phyloP scores from a whole-genome alignment of 2,329 filamentous ascomycete genomes.

The Epichloe uncinata region DNA sequence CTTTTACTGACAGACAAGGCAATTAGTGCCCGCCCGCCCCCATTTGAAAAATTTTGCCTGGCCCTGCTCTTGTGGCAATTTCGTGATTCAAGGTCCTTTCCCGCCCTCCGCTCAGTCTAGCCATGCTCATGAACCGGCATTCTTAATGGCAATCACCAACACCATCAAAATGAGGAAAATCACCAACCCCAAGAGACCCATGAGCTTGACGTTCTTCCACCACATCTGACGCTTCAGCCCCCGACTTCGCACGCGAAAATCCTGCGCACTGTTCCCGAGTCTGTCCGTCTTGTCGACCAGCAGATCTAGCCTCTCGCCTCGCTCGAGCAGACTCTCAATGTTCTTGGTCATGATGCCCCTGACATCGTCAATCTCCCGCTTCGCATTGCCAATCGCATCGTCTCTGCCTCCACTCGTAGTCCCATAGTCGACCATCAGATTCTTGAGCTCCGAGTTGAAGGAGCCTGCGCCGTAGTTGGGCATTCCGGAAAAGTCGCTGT shows the following conservation, averaged over 20 bases:
- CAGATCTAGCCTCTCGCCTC: constrained; percentile 85
- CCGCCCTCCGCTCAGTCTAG: background rate
- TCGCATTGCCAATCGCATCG: constrained; percentile 73
- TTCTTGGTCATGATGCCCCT: constrained; percentile 91
- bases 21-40: background rate
- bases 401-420: constrained; percentile 60
- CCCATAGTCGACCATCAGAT: constrained; percentile 72
- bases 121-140: constrained; percentile 11
- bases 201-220: constrained; percentile 98
- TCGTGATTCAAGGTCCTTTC: background rate
- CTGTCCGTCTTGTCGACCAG: constrained; percentile 95
- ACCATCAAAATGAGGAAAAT: constrained; percentile 43
- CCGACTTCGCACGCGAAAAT: constrained; percentile 79
- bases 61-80: background rate
- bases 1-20: background rate
- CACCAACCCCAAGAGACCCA: constrained; percentile 64
- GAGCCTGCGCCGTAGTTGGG: constrained; percentile 82
- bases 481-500: constrained; percentile 60
- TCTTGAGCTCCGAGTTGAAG: constrained; percentile 70
- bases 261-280: constrained; percentile 72
- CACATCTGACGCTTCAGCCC: constrained; percentile 90
- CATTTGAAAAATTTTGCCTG: background rate
- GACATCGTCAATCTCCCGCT: constrained; percentile 84
- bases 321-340: constrained; percentile 77
- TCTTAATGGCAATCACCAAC: constrained; percentile 42